Conservation (phyloP, 2,329 filamentous ascomycete genomes). For the Sporothrix mexicana region DNA sequence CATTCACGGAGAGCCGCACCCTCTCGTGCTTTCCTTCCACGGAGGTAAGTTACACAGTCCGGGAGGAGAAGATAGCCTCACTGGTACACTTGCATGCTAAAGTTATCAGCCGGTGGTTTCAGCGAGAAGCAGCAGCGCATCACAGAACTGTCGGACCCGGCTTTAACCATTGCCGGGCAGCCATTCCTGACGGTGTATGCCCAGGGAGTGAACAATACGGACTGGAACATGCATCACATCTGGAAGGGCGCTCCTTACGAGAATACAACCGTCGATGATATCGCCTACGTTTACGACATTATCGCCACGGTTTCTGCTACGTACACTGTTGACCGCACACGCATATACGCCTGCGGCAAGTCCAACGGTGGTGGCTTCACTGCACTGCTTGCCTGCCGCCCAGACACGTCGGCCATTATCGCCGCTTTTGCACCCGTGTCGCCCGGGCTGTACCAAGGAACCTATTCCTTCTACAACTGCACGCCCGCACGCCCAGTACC, state of each 20-base stretch:
- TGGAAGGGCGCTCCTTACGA: slow-evolving; percentile 35
- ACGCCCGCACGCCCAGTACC: slow-evolving; percentile 27
- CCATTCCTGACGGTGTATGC: slow-evolving; percentile 33
- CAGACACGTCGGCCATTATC: slow-evolving; percentile 32
- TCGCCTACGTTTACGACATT: slow-evolving; percentile 31
- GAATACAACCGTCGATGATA: slow-evolving; percentile 34
- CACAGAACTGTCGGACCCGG: slow-evolving; percentile 31
- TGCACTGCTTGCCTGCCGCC: slow-evolving; percentile 33
- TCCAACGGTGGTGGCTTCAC: slow-evolving; percentile 34
- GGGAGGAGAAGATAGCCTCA: neutral
- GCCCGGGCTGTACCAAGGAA: slow-evolving; percentile 34
- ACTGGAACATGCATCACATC: slow-evolving; percentile 32
- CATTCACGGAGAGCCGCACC: slow-evolving; percentile 12
- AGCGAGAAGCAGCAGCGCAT: slow-evolving; percentile 32
- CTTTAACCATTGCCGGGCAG: slow-evolving; percentile 28
- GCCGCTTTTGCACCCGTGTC: slow-evolving; percentile 34
- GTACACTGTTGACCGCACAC: slow-evolving; percentile 32
- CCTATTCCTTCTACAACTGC: slow-evolving; percentile 34
- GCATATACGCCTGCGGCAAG: slow-evolving; percentile 35
- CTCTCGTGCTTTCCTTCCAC: slow-evolving; percentile 33
- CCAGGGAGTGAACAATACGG: slow-evolving; percentile 33
- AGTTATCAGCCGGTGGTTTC: slow-evolving; percentile 29
- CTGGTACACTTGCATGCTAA: neutral
- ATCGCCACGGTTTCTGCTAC: slow-evolving; percentile 17
- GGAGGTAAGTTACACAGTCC: slow-evolving; percentile 20